These are phyloP conservation scores for Berberis vulgaris DNA, from an alignment of 164 flowering plant genomes.

Conservation along the genomic window DNA sequence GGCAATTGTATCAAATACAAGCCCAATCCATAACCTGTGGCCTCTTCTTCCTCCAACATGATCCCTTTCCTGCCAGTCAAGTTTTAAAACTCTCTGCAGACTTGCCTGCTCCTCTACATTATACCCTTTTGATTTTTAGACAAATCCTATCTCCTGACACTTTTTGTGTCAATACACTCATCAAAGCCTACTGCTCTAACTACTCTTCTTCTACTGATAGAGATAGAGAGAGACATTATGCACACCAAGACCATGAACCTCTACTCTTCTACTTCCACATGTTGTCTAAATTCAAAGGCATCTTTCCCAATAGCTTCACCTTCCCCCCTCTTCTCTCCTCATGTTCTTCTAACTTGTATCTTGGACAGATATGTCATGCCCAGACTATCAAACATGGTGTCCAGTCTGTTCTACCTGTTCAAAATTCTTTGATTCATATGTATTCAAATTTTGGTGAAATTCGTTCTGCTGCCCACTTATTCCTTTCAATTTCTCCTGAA, in stretches of 20 bases:
- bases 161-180: conserved; percentile 46
- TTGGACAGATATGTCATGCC: conserved; percentile 54
- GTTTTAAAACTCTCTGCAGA: background rate
- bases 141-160: conserved; percentile 26
- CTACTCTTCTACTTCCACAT: conserved; percentile 39
- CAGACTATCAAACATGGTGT: conserved; percentile 51
- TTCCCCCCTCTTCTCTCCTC: conserved; percentile 40
- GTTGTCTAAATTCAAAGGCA: conserved; percentile 24
- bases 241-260: too few relatives aligned
- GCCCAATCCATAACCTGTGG: background rate
- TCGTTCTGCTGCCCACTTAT: conserved; percentile 32
- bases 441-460: conserved; percentile 39
- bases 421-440: conserved; percentile 56
- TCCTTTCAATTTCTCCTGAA: conserved; percentile 33
- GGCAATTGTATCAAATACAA: background rate
- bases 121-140: conserved; percentile 12
- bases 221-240: too few relatives aligned
- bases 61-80: background rate
- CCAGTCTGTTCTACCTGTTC: conserved; percentile 34
- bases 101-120: background rate
- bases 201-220: too few relatives aligned
- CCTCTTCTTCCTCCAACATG: background rate
- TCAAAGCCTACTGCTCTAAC: conserved; percentile 36
- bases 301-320: conserved; percentile 43
- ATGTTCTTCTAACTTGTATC: conserved; percentile 32